Evolutionary conservation across 768 basidiomycete genomes (phyloP).

Genomic region (Trametes cinnabarina): DNA sequence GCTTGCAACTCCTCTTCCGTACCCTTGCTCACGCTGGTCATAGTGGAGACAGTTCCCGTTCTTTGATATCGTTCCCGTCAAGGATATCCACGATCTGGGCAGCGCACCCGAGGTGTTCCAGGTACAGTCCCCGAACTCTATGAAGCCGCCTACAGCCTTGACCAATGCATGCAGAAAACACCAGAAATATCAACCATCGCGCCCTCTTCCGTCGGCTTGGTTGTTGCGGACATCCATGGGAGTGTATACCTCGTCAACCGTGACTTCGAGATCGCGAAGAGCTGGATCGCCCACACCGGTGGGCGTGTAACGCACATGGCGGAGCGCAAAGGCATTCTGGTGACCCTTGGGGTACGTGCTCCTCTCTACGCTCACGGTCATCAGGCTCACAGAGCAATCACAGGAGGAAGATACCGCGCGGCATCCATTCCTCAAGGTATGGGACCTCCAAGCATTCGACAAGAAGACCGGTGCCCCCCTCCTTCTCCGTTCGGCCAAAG

Average conservation of each 20-base stretch:
- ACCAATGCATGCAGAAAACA: constrained; percentile 42
- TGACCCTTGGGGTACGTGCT: constrained; percentile 80
- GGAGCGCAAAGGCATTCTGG: constrained; percentile 74
- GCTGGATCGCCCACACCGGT: constrained; percentile 78
- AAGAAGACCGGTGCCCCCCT: constrained; percentile 60
- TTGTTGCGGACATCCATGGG: constrained; percentile 86
- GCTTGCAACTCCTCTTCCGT: background rate
- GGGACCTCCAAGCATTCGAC: constrained; percentile 77
- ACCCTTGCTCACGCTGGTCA: background rate
- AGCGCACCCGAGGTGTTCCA: constrained; percentile 78
- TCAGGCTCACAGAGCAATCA: background rate
- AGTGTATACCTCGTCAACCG: constrained; percentile 73
- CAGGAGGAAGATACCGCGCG: constrained; percentile 76
- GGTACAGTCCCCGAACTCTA: constrained; percentile 36
- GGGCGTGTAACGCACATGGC: constrained; percentile 87
- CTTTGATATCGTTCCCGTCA: constrained; percentile 77
- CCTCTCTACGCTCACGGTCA: background rate
- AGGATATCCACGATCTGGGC: constrained; percentile 74
- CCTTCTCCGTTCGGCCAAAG: constrained; percentile 71
- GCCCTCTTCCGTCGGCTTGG: constrained; percentile 60
- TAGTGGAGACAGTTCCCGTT: constrained; percentile 77
- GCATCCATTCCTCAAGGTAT: constrained; percentile 78
- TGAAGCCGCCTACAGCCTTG: background rate
- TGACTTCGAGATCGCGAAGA: constrained; percentile 65
- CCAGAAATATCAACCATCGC: constrained; percentile 72